Evolutionary conservation across 495 filamentous ascomycete species (phyloP), one percentile per base, ranked within the genome.

Genomic region (Penicillium nucicola): DNA sequence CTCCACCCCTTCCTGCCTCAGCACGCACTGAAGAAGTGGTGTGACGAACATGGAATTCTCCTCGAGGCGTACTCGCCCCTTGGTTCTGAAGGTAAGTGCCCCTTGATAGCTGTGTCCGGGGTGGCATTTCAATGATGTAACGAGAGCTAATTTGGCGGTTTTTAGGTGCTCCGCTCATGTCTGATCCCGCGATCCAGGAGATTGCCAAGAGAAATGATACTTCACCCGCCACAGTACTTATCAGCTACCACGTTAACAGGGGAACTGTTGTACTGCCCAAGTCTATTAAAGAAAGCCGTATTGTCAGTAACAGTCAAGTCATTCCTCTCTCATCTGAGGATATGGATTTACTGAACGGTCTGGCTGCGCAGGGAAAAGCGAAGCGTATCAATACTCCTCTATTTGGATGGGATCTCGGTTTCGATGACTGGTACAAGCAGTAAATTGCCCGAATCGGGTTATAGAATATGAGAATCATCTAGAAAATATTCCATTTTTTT

Each of bases 1-100:
- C 87, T 80, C 60, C 85, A 91, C 60, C 83, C 86, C 1, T 91
- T 90, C 64, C 72, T 90, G 37, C 88, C 90, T 65, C 87, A 83
- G 25, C 55, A 57, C 15, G 55, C 55, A n/a, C 22, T 57, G 41
- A 57, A 53, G 45, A 37, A 52, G 8, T 57, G 55, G 55, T 57
- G 55, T 14, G 50, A 42, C 14, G 31, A 46, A 20, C 31, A 43
- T 23, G 45, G 45, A 1, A 57, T 57, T 22, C 50, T 57, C 31
- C 55, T 57, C 22, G 55, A 57, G 28, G 55, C 55, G n/a, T 57
- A 57, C 38, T 57, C 36, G 12, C 55, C 55, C 22, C 49, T 57
- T 31, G 55, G 55, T 4, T 59, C 56, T 6, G 38, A 50, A 45
- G 46, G 56, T 59, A 34, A 25, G 56, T 58, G 15, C 14, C 36